Conservation (phyloP, 202 grass and related monocot species). For the Setaria italica region DNA sequence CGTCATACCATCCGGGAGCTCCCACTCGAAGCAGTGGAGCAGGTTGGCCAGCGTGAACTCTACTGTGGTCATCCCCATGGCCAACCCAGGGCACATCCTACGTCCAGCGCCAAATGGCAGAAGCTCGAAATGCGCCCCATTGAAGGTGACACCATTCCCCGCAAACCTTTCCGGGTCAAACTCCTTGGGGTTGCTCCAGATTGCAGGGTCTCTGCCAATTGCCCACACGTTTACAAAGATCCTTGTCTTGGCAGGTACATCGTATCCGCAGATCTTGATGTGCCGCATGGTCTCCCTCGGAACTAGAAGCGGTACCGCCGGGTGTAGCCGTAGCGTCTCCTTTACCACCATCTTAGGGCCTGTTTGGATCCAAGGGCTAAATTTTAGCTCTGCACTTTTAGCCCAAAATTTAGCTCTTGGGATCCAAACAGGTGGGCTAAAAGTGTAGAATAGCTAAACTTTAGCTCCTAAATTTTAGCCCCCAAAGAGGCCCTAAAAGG, state of each 20-base stretch:
- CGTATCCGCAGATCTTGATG: slow-evolving; percentile 42
- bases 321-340: slow-evolving; percentile 58
- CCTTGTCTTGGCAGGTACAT: slow-evolving; percentile 43
- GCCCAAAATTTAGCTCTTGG: too few species aligned
- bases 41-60: slow-evolving; percentile 62
- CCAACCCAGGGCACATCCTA: slow-evolving; percentile 57
- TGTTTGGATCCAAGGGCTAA: too few species aligned
- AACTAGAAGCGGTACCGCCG: slow-evolving; percentile 39
- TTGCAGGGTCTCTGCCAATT: slow-evolving; percentile 50
- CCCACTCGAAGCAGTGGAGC: slow-evolving; percentile 62
- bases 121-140: slow-evolving; percentile 48
- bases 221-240: slow-evolving; percentile 34
- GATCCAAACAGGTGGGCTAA: too few species aligned
- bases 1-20: slow-evolving; percentile 34
- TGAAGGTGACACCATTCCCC: background rate
- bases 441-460: too few species aligned
- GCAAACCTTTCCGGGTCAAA: slow-evolving; percentile 57
- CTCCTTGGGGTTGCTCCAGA: slow-evolving; percentile 35
- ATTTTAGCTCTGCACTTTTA: too few species aligned
- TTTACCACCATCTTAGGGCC: slow-evolving; percentile 43
- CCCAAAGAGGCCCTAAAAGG: too few species aligned
- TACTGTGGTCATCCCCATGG: slow-evolving; percentile 1
- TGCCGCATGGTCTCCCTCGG: slow-evolving; percentile 39
- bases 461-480: too few species aligned
- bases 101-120: slow-evolving; percentile 63